Evolutionary conservation across 2,329 filamentous ascomycete species (phyloP).

Genomic region (Fusarium nelsonii): DNA sequence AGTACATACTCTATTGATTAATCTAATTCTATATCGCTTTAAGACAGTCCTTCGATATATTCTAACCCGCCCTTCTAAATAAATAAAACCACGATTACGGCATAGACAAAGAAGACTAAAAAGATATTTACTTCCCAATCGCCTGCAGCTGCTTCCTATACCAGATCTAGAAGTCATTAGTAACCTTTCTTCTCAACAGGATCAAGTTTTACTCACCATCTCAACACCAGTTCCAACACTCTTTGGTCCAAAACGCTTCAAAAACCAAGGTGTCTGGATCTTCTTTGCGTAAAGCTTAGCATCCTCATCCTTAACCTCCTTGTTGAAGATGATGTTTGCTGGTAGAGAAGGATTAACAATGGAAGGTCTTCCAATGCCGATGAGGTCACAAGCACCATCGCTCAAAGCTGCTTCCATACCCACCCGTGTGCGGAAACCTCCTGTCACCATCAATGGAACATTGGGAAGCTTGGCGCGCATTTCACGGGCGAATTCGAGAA

Average conservation of each 20-base stretch:
- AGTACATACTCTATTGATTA: neutral
- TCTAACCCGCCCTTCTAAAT: neutral
- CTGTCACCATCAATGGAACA: constrained; percentile 68
- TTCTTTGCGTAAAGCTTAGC: constrained; percentile 23
- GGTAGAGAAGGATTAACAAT: constrained; percentile 56
- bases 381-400: constrained; percentile 56
- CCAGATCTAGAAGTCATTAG: constrained; percentile 23
- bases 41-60: neutral
- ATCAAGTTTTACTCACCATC: constrained; percentile 9
- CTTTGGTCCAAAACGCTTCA: constrained; percentile 34
- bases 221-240: constrained; percentile 38
- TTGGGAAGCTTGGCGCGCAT: constrained; percentile 60
- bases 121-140: constrained; percentile 10
- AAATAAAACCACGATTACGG: neutral
- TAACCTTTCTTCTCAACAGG: fast-evolving
- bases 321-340: constrained; percentile 41
- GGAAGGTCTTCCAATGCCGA: constrained; percentile 57
- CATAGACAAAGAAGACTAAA: too few relatives aligned
- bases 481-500: constrained; percentile 72
- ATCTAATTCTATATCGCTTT: neutral
- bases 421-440: constrained; percentile 67
- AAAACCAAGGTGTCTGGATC: constrained; percentile 28
- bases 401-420: constrained; percentile 58
- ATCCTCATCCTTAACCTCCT: constrained; percentile 30
- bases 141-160: constrained; percentile 34